phyloP scores from a whole-genome alignment of 345 rosid species.

The Rhodamnia rubescens region DNA sequence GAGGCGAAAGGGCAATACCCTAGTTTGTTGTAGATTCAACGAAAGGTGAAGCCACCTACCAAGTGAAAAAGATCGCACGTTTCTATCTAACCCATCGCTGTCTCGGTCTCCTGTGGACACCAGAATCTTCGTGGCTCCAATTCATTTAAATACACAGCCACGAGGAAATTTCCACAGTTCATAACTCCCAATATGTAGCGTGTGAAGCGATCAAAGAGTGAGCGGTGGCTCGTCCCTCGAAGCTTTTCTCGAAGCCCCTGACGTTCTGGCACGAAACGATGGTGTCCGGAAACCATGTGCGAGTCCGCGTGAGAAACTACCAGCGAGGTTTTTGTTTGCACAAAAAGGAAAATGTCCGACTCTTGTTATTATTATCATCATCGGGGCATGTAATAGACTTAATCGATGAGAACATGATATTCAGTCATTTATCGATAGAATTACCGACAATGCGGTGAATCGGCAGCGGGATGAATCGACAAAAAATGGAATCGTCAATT shows the following conservation, averaged over 20 bases:
- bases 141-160: neutral
- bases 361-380: too few relatives aligned
- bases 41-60: neutral
- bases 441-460: too few relatives aligned
- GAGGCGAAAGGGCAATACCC: neutral
- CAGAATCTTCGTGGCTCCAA: neutral
- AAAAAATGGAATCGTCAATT: too few relatives aligned
- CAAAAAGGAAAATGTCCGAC: too few relatives aligned
- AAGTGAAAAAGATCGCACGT: neutral
- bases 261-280: neutral
- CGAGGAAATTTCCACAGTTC: neutral
- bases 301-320: neutral
- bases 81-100: neutral
- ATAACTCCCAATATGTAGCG: neutral
- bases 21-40: neutral
- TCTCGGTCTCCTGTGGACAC: too few relatives aligned
- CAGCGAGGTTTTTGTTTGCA: too few relatives aligned
- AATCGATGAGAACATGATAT: too few relatives aligned
- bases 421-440: too few relatives aligned
- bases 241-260: neutral
- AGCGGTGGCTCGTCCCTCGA: too few relatives aligned
- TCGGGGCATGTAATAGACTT: too few relatives aligned
- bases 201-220: neutral
- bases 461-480: too few relatives aligned
- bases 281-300: neutral